Percentiles rank a stretch among this genome's conserved stretches.
These are phyloP conservation scores for Phycomyces blakesleeanus DNA, from an alignment of 192 early-diverging fungal species.

Conservation along the genomic window DNA sequence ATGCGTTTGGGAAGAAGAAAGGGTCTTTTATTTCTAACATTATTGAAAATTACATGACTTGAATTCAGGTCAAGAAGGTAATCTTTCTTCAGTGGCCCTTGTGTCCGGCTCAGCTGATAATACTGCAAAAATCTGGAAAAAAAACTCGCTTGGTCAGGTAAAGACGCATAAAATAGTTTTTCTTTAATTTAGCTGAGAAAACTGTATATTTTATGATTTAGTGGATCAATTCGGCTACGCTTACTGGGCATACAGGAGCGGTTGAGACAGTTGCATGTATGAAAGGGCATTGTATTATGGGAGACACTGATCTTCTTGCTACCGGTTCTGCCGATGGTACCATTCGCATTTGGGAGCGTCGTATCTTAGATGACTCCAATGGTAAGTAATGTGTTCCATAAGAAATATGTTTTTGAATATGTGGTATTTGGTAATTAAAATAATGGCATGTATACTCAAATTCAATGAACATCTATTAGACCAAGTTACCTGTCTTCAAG, in stretches of 20 bases:
- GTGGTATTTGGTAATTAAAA: slow-evolving; percentile 31
- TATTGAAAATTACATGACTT: too few species aligned
- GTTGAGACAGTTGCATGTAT: slow-evolving; percentile 64
- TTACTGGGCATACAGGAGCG: slow-evolving; percentile 63
- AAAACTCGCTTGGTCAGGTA: slow-evolving; percentile 19
- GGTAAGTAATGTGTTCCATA: slow-evolving; percentile 13
- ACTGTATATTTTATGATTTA: slow-evolving; percentile 1
- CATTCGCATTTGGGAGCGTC: slow-evolving; percentile 64
- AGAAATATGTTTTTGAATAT: slow-evolving; percentile 4
- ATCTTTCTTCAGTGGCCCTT: slow-evolving; percentile 56
- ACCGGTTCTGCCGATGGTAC: slow-evolving; percentile 72
- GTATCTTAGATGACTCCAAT: slow-evolving; percentile 31
- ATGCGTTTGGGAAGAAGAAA: too few species aligned
- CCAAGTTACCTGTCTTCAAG: slow-evolving; percentile 59
- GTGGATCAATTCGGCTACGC: slow-evolving; percentile 64
- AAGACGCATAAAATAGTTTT: neutral
- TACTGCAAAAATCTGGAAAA: slow-evolving; percentile 74
- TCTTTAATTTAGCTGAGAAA: neutral
- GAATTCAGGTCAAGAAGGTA: slow-evolving; percentile 28
- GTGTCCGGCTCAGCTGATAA: slow-evolving; percentile 79
- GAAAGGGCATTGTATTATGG: slow-evolving; percentile 39
- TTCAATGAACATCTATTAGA: slow-evolving; percentile 29
- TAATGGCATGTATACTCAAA: neutral
- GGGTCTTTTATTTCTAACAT: too few species aligned
- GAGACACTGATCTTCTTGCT: slow-evolving; percentile 51